Evolutionary conservation across 176 grass and related monocot genomes (phyloP).

Genomic region (Panicum miliaceum): DNA sequence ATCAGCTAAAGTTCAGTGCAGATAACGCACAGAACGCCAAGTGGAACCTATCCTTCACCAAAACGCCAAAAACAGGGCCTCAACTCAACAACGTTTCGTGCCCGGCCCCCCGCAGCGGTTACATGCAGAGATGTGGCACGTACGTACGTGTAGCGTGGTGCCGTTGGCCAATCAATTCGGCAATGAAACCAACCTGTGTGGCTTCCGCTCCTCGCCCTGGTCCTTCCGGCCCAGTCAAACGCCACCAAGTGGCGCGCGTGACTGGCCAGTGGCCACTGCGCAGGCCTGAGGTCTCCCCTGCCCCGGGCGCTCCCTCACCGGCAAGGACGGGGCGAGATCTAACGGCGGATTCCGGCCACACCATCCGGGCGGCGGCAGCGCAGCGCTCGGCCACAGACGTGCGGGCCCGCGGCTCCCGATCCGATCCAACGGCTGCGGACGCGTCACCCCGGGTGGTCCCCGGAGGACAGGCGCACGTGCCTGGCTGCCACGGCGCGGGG

Average conservation of each 20-base stretch:
- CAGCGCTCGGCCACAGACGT: slow-evolving; percentile 7
- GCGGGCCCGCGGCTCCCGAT: slow-evolving; percentile 8
- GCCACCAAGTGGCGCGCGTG: slow-evolving; percentile 1
- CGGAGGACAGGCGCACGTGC: slow-evolving; percentile 62
- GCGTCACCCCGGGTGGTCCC: background rate
- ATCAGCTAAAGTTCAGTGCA: background rate
- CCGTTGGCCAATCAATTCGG: slow-evolving; percentile 17
- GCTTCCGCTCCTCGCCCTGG: background rate
- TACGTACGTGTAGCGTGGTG: background rate
- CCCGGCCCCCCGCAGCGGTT: background rate
- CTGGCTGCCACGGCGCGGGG: slow-evolving; percentile 26
- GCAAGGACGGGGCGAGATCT: slow-evolving; percentile 14
- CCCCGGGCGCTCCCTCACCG: background rate
- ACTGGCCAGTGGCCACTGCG: background rate
- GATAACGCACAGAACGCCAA: background rate
- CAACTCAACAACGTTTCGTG: background rate
- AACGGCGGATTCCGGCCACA: slow-evolving; percentile 49
- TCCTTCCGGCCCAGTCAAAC: slow-evolving; percentile 35
- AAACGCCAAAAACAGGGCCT: background rate
- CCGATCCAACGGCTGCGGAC: slow-evolving; percentile 33
- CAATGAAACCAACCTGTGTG: background rate
- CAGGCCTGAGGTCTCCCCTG: background rate
- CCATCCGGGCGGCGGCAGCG: background rate
- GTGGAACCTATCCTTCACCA: background rate
- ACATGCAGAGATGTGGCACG: background rate